Percentiles rank a stretch among this genome's conserved stretches.
Conservation (phyloP, 345 rosid genomes). For the Citrus glauca region DNA sequence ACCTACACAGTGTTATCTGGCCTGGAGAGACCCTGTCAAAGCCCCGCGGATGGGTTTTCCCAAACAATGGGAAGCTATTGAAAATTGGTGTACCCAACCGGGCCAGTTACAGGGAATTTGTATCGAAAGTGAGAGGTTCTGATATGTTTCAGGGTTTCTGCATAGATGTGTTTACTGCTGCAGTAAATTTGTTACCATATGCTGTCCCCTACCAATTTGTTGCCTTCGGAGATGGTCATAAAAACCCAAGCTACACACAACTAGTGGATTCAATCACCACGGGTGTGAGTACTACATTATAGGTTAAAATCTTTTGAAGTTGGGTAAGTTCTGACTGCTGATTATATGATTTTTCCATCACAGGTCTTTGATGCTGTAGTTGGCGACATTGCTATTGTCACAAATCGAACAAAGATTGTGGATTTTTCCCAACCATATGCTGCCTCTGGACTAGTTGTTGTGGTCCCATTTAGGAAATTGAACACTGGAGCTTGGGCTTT, state of each 20-base stretch:
- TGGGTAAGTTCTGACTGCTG: not conserved
- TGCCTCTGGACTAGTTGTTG: constrained; percentile 88
- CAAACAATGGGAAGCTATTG: constrained; percentile 80
- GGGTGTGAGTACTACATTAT: constrained; percentile 61
- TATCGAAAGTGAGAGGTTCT: constrained; percentile 59
- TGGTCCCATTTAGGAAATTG: constrained; percentile 70
- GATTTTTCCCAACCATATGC: constrained; percentile 94
- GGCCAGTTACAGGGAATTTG: constrained; percentile 70
- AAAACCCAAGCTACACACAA: constrained; percentile 79
- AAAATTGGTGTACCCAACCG: constrained; percentile 83
- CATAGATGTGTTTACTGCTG: constrained; percentile 86
- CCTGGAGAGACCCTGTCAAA: constrained; percentile 73
- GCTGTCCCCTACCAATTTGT: constrained; percentile 72
- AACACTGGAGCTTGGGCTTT: constrained; percentile 95
- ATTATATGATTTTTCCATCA: constrained; percentile 11
- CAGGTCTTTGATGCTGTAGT: constrained; percentile 85
- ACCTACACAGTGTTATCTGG: constrained; percentile 71
- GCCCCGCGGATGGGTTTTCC: constrained; percentile 97
- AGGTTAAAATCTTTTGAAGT: constrained; percentile 7
- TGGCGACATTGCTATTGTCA: constrained; percentile 86
- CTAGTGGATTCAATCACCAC: constrained; percentile 61
- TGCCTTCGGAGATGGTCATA: constrained; percentile 66
- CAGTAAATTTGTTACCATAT: constrained; percentile 73
- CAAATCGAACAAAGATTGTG: constrained; percentile 77
- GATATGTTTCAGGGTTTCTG: constrained; percentile 79